Percentiles rank a stretch among this genome's conserved stretches.
Conservation (phyloP, 768 basidiomycete genomes). For the Tylopilus felleus region DNA sequence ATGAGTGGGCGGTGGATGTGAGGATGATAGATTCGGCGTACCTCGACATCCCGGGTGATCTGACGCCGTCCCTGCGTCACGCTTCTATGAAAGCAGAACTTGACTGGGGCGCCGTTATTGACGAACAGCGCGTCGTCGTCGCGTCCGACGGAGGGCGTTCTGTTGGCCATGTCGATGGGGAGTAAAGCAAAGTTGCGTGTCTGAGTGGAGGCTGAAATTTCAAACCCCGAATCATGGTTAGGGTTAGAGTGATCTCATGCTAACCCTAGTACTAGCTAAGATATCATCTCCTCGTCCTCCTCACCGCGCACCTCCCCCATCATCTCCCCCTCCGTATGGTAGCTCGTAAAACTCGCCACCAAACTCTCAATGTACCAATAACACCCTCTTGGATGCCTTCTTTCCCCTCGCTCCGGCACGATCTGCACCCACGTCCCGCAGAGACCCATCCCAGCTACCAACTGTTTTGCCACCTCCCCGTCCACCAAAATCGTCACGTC, state of each 20-base stretch:
- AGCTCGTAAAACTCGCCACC: conserved; percentile 50
- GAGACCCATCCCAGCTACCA: conserved; percentile 33
- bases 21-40: too few species aligned
- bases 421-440: conserved; percentile 37
- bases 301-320: background rate
- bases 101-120: conserved; percentile 21
- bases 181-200: background rate
- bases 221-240: conserved; percentile 30
- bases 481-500: conserved; percentile 31
- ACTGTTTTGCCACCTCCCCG: conserved; percentile 4
- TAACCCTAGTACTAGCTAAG: conserved; percentile 2
- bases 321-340: conserved; percentile 29
- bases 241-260: conserved; percentile 21
- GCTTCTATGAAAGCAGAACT: conserved; percentile 29
- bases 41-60: conserved; percentile 23
- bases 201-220: conserved; percentile 14
- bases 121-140: conserved; percentile 19
- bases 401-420: conserved; percentile 7
- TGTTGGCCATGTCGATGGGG: background rate
- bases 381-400: conserved; percentile 14
- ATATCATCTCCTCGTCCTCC: background rate
- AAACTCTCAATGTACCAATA: conserved; percentile 62
- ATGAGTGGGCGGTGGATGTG: background rate
- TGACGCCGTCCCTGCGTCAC: conserved; percentile 19
- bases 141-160: background rate